Evolutionary conservation across 1,284 basidiomycete species (phyloP), one percentile per base, ranked within the genome.

Genomic region (Apiotrichum sp.): DNA sequence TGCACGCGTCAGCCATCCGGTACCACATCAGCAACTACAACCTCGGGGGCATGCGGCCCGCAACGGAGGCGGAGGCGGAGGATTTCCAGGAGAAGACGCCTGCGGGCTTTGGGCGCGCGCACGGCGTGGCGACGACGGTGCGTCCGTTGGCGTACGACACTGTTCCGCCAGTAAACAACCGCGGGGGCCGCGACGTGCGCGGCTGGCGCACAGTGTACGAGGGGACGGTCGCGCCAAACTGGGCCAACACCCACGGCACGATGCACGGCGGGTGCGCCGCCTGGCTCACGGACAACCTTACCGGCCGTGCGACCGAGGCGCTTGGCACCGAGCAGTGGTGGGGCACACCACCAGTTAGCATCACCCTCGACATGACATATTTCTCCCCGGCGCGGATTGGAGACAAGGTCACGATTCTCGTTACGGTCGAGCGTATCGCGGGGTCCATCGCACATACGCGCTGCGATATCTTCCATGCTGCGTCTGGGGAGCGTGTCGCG

Each of bases 351-450:
- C 49, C 49, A 1, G 51, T 57, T 3, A 53, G 51, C 42, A 39
- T 57, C 46, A 53, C 41, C n/a, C 46, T 57, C 32, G 55, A 57
- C 42, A 57, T 53, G 55, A 57, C 55, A 6, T 57, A 57, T 38
- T 50, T 52, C n/a, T n/a, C 51, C 16, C 47, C 55, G 1, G 55
- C 51, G 40, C 51, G 47, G 4, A 33, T 40, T 5, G 55, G 51
- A 31, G 51, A 34, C 3, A 39, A 4, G 35, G 31, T 57, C 14
- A 41, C 39, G 34, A 52, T 57, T n/a, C 51, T 57, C 10, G 55
- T 57, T 16, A 57, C 55, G 2, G 47, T 57, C 16, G 55, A 57
- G 35, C 50, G 51, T 8, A 57, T 57, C 47, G 38, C 50, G 29
- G 55, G 50, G 16, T 49, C 34, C 6, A 35, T 57, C 7, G 55